Conservation (phyloP, 495 filamentous ascomycete species). For the Bombardia bombarda region DNA sequence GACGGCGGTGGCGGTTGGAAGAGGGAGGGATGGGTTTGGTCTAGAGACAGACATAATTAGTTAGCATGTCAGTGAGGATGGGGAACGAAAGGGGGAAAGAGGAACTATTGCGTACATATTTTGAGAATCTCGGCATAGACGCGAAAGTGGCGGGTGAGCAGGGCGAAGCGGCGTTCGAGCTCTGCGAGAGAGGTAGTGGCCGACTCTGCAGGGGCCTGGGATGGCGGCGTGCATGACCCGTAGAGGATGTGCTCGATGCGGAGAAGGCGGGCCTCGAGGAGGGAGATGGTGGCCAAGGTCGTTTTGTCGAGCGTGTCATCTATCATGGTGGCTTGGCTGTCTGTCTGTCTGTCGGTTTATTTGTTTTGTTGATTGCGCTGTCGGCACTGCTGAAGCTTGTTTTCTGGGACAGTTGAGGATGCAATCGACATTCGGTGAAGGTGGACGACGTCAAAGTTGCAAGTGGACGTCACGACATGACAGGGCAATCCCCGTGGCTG, state of each 20-base stretch:
- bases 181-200: slow-evolving; percentile 49
- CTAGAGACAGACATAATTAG: slow-evolving; percentile 17
- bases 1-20: slow-evolving; percentile 32
- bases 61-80: neutral
- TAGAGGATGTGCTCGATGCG: slow-evolving; percentile 68
- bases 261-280: slow-evolving; percentile 68
- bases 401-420: no score
- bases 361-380: neutral
- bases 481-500: no score
- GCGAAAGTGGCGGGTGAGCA: slow-evolving; percentile 30
- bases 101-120: slow-evolving; percentile 29
- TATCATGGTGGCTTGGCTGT: no score
- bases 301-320: slow-evolving; percentile 43
- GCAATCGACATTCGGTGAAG: no score
- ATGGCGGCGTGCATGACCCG: slow-evolving; percentile 36
- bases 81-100: neutral
- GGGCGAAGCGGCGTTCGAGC: slow-evolving; percentile 50
- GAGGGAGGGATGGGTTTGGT: slow-evolving; percentile 38
- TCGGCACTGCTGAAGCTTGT: neutral
- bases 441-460: no score
- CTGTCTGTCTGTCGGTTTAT: slow-evolving; percentile 3
- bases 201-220: slow-evolving; percentile 30
- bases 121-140: slow-evolving; percentile 42
- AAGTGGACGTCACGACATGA: no score
- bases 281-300: slow-evolving; percentile 56